Conservation (phyloP, 2,329 filamentous ascomycete species). For the Diaporthe nobilis region DNA sequence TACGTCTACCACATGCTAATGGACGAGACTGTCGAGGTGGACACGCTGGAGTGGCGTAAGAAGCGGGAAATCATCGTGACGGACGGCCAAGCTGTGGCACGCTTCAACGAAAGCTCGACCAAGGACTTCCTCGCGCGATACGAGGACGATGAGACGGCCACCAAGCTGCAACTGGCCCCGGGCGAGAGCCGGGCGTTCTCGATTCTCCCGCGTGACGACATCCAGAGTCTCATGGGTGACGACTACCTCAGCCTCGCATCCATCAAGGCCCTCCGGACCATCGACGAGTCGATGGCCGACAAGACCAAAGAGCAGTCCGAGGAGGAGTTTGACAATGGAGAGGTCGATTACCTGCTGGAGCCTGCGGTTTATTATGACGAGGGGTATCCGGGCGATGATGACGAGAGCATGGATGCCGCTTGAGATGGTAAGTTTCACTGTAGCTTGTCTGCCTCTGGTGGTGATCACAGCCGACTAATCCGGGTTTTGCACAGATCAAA, state of each 20-base stretch:
- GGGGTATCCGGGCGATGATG: not conserved
- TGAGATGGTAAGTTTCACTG: not conserved
- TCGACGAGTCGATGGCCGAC: conserved; percentile 11
- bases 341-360: not conserved
- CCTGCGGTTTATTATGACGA: not conserved
- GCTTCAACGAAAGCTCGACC: conserved; percentile 29
- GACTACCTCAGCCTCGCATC: conserved; percentile 35
- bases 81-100: conserved; percentile 17
- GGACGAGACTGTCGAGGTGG: conserved; percentile 57
- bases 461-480: not conserved
- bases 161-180: not conserved
- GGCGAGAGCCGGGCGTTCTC: conserved; percentile 12
- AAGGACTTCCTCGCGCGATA: conserved; percentile 37
- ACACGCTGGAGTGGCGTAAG: conserved; percentile 49
- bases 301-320: not conserved
- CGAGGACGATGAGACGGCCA: not conserved
- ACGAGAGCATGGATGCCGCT: not conserved
- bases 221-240: conserved; percentile 40
- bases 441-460: not conserved
- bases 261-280: conserved; percentile 2
- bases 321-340: not conserved
- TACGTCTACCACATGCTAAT: conserved; percentile 57
- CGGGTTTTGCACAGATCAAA: not conserved
- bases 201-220: conserved; percentile 34
- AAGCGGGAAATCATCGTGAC: conserved; percentile 38